Conservation (phyloP, 805 yeast genomes). For the Candida nemodendra region DNA sequence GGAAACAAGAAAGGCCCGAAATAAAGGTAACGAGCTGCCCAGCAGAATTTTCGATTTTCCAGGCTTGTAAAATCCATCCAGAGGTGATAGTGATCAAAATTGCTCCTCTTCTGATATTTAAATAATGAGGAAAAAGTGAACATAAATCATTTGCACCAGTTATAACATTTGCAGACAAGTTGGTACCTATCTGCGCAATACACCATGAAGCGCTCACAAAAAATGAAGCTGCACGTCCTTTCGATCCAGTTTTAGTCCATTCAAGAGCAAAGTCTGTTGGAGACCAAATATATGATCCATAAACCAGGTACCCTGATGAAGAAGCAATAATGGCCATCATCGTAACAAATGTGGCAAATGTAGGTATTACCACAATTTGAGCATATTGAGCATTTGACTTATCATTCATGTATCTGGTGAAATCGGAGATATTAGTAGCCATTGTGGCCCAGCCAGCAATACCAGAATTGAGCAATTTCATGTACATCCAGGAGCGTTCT, state of each 20-base stretch:
- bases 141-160: slow-evolving; percentile 59
- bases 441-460: slow-evolving; percentile 38
- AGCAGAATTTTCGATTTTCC: slow-evolving; percentile 39
- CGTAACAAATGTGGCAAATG: slow-evolving; percentile 28
- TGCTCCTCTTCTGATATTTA: slow-evolving; percentile 58
- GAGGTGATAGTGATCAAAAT: slow-evolving; percentile 32
- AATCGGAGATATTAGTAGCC: slow-evolving; percentile 38
- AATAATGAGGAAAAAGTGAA: slow-evolving; percentile 54
- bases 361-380: slow-evolving; percentile 29
- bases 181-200: slow-evolving; percentile 39
- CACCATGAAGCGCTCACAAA: slow-evolving; percentile 22
- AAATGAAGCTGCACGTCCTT: slow-evolving; percentile 20
- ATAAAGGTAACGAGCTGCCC: slow-evolving; percentile 37
- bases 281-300: slow-evolving; percentile 44
- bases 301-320: slow-evolving; percentile 37
- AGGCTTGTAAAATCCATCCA: slow-evolving; percentile 41
- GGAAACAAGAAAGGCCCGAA: slow-evolving; percentile 37
- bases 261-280: slow-evolving; percentile 40
- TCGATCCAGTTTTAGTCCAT: slow-evolving; percentile 29
- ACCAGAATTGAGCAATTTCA: slow-evolving; percentile 29
- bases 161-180: slow-evolving; percentile 57
- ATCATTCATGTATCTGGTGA: slow-evolving; percentile 37
- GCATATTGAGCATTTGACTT: slow-evolving; percentile 31
- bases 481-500: slow-evolving; percentile 27
- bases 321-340: slow-evolving; percentile 35